Conservation (phyloP, 108 stramenopile genomes). For the Nitzschia inconspicua region DNA sequence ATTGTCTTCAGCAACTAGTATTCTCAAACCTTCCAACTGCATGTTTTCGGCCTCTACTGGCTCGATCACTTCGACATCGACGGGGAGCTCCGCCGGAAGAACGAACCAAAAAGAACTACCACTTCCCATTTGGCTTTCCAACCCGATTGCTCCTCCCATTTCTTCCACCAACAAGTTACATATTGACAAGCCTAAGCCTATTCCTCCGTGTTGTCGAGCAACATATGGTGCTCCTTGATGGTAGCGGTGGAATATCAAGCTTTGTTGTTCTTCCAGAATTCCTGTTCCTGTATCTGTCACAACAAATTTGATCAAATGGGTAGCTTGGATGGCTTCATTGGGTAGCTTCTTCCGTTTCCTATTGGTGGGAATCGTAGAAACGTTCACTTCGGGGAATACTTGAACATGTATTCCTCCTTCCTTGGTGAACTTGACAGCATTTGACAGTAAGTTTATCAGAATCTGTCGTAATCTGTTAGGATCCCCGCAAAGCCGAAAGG, state of each 20-base stretch:
- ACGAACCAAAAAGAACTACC: conserved; percentile 37
- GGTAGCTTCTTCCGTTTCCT: too few relatives aligned
- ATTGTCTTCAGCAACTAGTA: conserved; percentile 60
- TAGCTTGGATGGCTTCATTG: too few relatives aligned
- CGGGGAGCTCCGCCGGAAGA: conserved; percentile 17
- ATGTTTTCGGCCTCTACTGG: not conserved
- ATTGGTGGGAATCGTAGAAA: too few relatives aligned
- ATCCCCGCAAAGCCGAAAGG: conserved; percentile 35
- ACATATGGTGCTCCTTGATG: conserved; percentile 33
- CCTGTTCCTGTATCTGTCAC: conserved; percentile 61
- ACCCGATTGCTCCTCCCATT: conserved; percentile 46
- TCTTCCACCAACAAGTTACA: conserved; percentile 34
- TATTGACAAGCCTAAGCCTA: conserved; percentile 55
- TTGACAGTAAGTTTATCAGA: conserved; percentile 46
- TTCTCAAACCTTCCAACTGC: not conserved
- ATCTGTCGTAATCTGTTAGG: conserved; percentile 57
- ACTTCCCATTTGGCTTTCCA: conserved; percentile 27
- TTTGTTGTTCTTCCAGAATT: conserved; percentile 25
- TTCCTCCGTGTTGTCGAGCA: conserved; percentile 46
- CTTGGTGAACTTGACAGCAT: conserved; percentile 62
- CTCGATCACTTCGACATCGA: not conserved
- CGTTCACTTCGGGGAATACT: too few relatives aligned
- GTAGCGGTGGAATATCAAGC: conserved; percentile 42
- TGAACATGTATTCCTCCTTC: conserved; percentile 24
- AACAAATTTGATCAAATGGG: conserved; percentile 22